Evolutionary conservation across 2,329 filamentous ascomycete species (phyloP), one percentile per base, ranked within the genome.

Genomic region (Botrytis porri): DNA sequence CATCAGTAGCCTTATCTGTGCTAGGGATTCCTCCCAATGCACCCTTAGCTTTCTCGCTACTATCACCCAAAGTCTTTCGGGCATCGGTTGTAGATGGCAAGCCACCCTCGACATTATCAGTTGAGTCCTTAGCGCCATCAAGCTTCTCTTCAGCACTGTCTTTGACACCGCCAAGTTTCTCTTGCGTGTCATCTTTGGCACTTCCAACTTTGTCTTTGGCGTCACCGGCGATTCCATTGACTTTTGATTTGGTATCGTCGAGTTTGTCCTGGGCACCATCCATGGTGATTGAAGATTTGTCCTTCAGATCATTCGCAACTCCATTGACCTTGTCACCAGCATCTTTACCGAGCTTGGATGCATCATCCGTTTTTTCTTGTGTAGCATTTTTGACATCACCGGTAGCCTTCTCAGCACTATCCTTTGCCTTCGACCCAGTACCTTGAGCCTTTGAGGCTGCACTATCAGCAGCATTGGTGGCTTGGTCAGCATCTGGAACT

Each of bases 341-440:
- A 37, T 60, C 59, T 43, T 63, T 48, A 20, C 29, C 67, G 7
- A 71, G 18, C 2, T 32, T 16, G 22, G 59, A 51, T 51, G 43
- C 64, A 18, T 69, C 35, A 54, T 69, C 43, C 2, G 37, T 32
- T 57, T 73, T 73, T 29, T 59, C 59, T 29, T 70, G 60, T 51
- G 64, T 37, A 0, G 45, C 16, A 35, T 63, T 66, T 6, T 61
- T 57, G 20, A 45, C 12, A 29, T 69, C 18, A 5, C 59, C 48
- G 1, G 71, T 39, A 45, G 45, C n/a, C 18, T 73, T 70, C 1
- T 54, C 65, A 37, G 20, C 43, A 14, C 37, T 16, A 16, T 29
- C 57, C 25, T 69, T 54, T 39, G 41, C 54, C 61, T 37, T 70
- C 10, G 32, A 45, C 29, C 4, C 48, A 48, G 25, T 16, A 35